Base-by-base conservation (phyloP, 805 yeast species). In the Alloascoidea hylecoeti region DNA sequence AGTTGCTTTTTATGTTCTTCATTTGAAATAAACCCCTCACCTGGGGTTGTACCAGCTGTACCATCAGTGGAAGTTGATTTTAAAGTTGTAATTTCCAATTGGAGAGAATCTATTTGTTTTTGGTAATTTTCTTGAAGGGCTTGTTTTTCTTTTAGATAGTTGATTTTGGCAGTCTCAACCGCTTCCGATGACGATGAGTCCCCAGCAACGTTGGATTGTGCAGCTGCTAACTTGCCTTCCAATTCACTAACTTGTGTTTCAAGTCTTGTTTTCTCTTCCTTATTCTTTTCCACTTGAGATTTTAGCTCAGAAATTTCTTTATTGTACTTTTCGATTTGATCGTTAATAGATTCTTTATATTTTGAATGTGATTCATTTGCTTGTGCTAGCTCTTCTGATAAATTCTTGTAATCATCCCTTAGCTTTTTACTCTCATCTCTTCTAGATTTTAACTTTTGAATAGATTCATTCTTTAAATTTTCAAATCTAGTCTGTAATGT, bases 281-380 rank as follows among this genome's bases (percentile, higher is more conserved):
- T 39, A 4, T 14, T 17, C 35, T 33, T 28, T 30, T 18, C 9
- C 5, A 17, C 13, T 13, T 9, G 16, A 14, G 16, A n/a, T 28
- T 27, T 28, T 13, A 39, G 28, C 5, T 39, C 41, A 15, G 34
- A 15, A 9, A 42, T 36, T 35, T 6, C 13, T 28, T 42, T 15
- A 5, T 28, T 36, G 16, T 23, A 15, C 28, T 18, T 17, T 37
- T 42, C 15, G 9, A 39, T 39, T 18, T 57, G 49, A 15, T 50
- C 57, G 17, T 54, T 55, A 40, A 53, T 49, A 38, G 64, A 46
- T 39, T 52, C 55, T 40, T 58, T 60, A 30, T 53, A 51, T 17
- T 58, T 57, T 17, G 56, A 59, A n/a, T 28, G 4, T 27, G 33
- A 36, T 33, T 16, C 38, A 27, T 23, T 9, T 15, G 15, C 17